phyloP scores from a whole-genome alignment of 495 filamentous ascomycete genomes.

The Xylaria castorea region DNA sequence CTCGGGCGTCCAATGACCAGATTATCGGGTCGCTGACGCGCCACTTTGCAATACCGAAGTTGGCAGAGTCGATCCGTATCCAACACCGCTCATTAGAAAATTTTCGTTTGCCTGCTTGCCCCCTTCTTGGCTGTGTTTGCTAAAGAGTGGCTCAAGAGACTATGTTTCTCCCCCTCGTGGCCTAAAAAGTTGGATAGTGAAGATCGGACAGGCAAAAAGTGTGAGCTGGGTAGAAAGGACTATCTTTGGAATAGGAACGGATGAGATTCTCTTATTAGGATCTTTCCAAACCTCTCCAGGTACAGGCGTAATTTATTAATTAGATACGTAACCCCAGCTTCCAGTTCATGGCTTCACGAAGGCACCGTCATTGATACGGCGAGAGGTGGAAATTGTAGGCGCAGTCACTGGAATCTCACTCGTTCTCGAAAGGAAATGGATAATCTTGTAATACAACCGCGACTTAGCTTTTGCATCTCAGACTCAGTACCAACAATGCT shows the following conservation, averaged over 20 bases:
- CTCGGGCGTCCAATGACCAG: constrained; percentile 11
- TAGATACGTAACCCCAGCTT: neutral
- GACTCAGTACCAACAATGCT: neutral
- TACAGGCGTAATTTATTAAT: neutral
- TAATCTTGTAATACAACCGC: neutral
- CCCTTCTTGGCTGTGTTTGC: neutral
- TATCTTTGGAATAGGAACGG: neutral
- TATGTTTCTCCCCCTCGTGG: neutral
- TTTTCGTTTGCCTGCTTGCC: neutral
- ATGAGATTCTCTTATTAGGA: constrained; percentile 1
- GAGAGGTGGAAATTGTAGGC: neutral
- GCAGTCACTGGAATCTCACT: neutral
- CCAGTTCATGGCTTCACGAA: neutral
- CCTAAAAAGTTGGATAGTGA: neutral
- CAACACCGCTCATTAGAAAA: neutral
- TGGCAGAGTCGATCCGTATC: neutral
- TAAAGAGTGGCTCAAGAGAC: neutral
- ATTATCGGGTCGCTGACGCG: constrained; percentile 18
- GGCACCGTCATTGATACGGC: neutral
- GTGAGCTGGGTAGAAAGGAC: neutral
- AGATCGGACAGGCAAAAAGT: neutral
- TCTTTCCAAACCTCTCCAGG: no score
- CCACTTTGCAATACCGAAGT: neutral
- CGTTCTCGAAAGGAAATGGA: neutral
- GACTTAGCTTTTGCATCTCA: neutral